Evolutionary conservation across 2,329 filamentous ascomycete species (phyloP), one percentile per base, ranked within the genome.

Genomic region (Epichloe amarillans): DNA sequence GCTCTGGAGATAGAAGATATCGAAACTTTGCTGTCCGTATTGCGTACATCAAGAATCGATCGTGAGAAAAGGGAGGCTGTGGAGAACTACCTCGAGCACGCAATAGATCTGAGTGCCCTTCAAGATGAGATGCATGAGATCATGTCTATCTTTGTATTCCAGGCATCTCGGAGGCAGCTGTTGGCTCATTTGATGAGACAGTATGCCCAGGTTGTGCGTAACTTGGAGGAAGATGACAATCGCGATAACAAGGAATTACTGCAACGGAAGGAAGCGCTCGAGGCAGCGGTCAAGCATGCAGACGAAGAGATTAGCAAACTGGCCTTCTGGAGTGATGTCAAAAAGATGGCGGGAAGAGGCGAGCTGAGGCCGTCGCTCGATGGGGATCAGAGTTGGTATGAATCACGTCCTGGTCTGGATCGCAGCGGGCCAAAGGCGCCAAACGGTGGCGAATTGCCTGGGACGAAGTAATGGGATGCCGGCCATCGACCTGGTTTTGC

Each of bases 41-140:
- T 98, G 50, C 84, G 82, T 55, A 70, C 69, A 39, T 80, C 85
- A 5, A 77, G 82, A 7, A 88, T 98, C 57, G 93, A 98, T 63
- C 80, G 93, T 36, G 91, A 97, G 69, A 97, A 93, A 70, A 81
- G 94, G 52, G 84, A 91, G 54, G 83, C 84, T 0, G 76, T 96
- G 21, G 82, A 85, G 59, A 86, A 79, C 55, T 98, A 95, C 62
- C 72, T 96, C n/a, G 72, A 82, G 41, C 75, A 93, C 49, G 86
- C 80, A 5, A 81, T 86, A 23, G 88, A 96, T 58, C 70, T 97
- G 30, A 75, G 76, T 50, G 85, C 88, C 54, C 71, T 98, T 19
- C 76, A 84, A 54, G 76, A 84, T 50, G 75, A 83, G 63, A 91
- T 95, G 75, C 84, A 87, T 50, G 81, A 88, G 43, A 86, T 95